These are phyloP conservation scores for Solanum clarkiae DNA, from an alignment of 257 asterid species.

Conservation along the genomic window DNA sequence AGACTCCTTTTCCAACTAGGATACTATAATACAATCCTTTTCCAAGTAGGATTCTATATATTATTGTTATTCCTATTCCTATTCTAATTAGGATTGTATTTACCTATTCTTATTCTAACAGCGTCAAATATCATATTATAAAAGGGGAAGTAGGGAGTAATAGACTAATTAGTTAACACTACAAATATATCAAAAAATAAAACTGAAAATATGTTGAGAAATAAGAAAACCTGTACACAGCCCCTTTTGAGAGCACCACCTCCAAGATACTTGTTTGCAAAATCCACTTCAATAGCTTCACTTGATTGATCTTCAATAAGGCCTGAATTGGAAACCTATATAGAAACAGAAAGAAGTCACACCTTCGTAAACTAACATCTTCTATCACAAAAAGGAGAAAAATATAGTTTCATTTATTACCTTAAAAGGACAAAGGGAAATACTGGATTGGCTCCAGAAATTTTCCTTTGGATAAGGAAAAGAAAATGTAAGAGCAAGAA, in stretches of 20 bases:
- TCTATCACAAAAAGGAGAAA: neutral
- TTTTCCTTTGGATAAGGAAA: constrained; percentile 40
- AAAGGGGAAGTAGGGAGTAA: neutral
- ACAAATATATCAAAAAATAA: neutral
- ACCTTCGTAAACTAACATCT: neutral
- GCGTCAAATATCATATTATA: neutral
- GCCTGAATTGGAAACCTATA: constrained; percentile 50
- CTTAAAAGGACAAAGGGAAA: constrained; percentile 63
- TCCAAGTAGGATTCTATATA: too few species aligned
- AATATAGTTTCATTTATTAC: constrained; percentile 18
- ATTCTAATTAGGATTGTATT: too few species aligned
- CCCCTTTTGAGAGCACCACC: constrained; percentile 88
- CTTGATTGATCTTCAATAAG: constrained; percentile 60
- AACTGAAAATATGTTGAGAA: neutral
- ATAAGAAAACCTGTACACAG: constrained; percentile 50
- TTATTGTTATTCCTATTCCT: too few species aligned
- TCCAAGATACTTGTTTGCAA: constrained; percentile 76
- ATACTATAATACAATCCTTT: too few species aligned
- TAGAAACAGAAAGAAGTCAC: neutral
- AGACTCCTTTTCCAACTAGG: too few species aligned
- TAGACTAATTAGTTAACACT: neutral
- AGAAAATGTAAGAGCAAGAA: constrained; percentile 33
- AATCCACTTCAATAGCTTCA: constrained; percentile 84
- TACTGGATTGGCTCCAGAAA: constrained; percentile 57
- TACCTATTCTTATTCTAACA: too few species aligned